These are phyloP conservation scores for Ogataea hybrid DNA, from an alignment of 1,139 yeast genomes.

Conservation along the genomic window DNA sequence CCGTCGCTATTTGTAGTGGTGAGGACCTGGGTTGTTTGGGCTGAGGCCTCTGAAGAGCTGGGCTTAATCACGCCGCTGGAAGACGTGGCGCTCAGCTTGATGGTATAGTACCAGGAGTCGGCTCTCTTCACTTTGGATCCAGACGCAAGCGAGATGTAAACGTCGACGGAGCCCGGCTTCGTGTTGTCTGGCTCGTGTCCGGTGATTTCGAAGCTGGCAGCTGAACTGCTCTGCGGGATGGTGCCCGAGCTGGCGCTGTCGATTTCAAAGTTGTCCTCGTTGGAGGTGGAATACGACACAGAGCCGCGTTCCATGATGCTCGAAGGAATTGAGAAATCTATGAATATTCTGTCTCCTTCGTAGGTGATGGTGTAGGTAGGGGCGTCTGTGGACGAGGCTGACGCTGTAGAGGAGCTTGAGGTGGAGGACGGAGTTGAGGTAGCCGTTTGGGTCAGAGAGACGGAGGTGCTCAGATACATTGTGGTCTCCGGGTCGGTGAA, in stretches of 20 bases:
- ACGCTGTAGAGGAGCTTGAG: not conserved
- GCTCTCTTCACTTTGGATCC: slow-evolving; percentile 8
- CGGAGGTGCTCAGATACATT: slow-evolving; percentile 5
- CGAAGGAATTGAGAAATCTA: slow-evolving; percentile 7
- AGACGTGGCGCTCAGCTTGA: slow-evolving; percentile 7
- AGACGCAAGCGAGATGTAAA: slow-evolving; percentile 4
- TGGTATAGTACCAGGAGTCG: slow-evolving; percentile 8
- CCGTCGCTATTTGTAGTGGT: slow-evolving; percentile 3
- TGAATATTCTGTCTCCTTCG: slow-evolving; percentile 6
- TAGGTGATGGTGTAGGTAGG: slow-evolving; percentile 8
- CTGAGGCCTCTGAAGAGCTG: not conserved
- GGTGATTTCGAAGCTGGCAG: slow-evolving; percentile 6
- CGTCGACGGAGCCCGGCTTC: slow-evolving; percentile 6
- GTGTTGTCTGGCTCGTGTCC: slow-evolving; percentile 7
- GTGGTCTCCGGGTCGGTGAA: slow-evolving; percentile 5
- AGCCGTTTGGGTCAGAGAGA: slow-evolving; percentile 1
- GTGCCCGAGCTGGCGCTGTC: not conserved
- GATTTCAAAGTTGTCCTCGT: slow-evolving; percentile 9
- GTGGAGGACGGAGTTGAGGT: not conserved
- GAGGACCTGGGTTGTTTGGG: not conserved
- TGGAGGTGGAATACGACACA: slow-evolving; percentile 6
- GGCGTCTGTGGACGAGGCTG: slow-evolving; percentile 5
- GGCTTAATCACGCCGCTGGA: slow-evolving; percentile 10
- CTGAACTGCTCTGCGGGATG: slow-evolving; percentile 2
- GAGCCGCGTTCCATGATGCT: slow-evolving; percentile 7